Conservation (phyloP, 2,329 filamentous ascomycete species). For the Fusarium armeniacum region DNA sequence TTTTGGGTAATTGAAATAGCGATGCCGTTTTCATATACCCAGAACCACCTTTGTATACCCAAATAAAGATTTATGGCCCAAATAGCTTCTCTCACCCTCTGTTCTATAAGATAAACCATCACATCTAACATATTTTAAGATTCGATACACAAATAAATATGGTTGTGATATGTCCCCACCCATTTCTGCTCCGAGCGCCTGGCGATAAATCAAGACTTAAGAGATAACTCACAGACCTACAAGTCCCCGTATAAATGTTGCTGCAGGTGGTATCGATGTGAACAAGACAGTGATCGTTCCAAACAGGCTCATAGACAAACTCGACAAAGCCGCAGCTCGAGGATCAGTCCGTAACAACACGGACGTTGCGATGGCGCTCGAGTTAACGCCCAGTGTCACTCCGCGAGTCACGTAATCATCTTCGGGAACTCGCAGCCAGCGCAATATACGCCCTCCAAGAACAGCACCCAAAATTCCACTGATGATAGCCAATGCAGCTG, state of each 20-base stretch:
- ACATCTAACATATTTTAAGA: not conserved
- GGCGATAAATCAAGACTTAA: not conserved
- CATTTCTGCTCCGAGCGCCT: slow-evolving; percentile 2
- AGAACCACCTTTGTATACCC: not conserved
- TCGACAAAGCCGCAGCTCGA: slow-evolving; percentile 70
- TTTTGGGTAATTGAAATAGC: not conserved
- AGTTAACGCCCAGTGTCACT: slow-evolving; percentile 72
- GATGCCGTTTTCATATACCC: not conserved
- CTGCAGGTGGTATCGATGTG: slow-evolving; percentile 69
- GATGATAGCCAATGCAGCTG: slow-evolving; percentile 70
- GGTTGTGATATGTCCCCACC: not conserved
- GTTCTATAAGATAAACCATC: not conserved
- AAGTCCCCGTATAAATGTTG: slow-evolving; percentile 61
- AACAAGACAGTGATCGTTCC: slow-evolving; percentile 71
- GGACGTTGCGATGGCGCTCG: slow-evolving; percentile 71
- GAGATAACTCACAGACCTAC: slow-evolving; percentile 58
- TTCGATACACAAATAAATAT: not conserved
- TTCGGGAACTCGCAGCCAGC: slow-evolving; percentile 66
- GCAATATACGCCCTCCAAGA: slow-evolving; percentile 65
- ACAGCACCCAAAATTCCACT: slow-evolving; percentile 71
- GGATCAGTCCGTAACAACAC: slow-evolving; percentile 69
- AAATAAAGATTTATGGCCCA: not conserved
- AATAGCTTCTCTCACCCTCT: not conserved
- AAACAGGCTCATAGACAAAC: slow-evolving; percentile 72
- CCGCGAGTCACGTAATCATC: slow-evolving; percentile 75